phyloP scores from a whole-genome alignment of 805 yeast species.

The Suhomyces sp. region DNA sequence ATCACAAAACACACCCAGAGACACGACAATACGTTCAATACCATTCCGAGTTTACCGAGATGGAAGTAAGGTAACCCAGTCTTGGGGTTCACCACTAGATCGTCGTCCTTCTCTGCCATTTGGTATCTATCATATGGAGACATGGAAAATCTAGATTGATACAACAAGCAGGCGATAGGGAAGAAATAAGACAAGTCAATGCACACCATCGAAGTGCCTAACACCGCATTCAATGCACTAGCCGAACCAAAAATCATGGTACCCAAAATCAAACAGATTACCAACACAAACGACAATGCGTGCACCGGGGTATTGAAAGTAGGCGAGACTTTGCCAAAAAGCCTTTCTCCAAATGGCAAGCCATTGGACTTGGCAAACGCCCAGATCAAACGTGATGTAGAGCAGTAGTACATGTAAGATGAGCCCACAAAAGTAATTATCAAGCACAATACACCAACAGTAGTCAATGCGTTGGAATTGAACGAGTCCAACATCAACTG shows the following conservation, averaged over 20 bases:
- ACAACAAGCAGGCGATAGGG: slow-evolving; percentile 33
- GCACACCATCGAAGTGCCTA: slow-evolving; percentile 37
- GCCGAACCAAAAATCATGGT: slow-evolving; percentile 32
- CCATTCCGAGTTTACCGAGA: slow-evolving; percentile 35
- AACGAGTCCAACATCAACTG: slow-evolving; percentile 22
- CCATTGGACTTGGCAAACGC: slow-evolving; percentile 42
- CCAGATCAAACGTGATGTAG: slow-evolving; percentile 39
- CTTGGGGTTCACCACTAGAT: neutral
- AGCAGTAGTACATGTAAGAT: slow-evolving; percentile 18
- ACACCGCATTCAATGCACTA: slow-evolving; percentile 38
- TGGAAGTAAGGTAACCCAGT: slow-evolving; percentile 21
- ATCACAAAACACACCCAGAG: slow-evolving; percentile 35
- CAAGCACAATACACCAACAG: slow-evolving; percentile 18
- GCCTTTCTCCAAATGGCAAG: slow-evolving; percentile 34
- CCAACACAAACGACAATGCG: slow-evolving; percentile 36
- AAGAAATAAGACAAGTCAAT: slow-evolving; percentile 37
- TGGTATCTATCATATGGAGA: slow-evolving; percentile 19
- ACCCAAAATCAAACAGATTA: slow-evolving; percentile 35
- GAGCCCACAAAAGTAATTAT: slow-evolving; percentile 18
- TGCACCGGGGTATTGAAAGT: slow-evolving; percentile 31
- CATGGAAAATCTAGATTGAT: slow-evolving; percentile 33
- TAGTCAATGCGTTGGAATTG: slow-evolving; percentile 23
- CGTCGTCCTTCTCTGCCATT: neutral
- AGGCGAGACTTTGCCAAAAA: slow-evolving; percentile 20
- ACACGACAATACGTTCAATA: slow-evolving; percentile 30